A percentile compares a stretch with the other conserved stretches of the same genome.
phyloP scores from a whole-genome alignment of 495 filamentous ascomycete species.

The Aspergillus ellipticus region DNA sequence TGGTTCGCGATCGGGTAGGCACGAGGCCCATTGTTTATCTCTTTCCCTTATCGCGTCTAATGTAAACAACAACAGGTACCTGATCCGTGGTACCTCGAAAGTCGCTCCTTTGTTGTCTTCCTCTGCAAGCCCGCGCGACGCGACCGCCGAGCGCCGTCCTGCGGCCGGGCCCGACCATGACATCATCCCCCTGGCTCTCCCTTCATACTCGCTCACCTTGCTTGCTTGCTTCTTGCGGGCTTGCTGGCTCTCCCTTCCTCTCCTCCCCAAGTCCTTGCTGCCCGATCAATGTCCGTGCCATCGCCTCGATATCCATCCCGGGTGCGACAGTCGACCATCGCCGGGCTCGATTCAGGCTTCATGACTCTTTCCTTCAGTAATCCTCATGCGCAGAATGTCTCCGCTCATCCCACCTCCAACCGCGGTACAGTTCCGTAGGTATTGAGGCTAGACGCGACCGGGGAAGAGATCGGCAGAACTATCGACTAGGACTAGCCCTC shows the following conservation, averaged over 20 bases:
- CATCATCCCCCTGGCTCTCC: not conserved
- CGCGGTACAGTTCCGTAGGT: not conserved
- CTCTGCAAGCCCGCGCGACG: not conserved
- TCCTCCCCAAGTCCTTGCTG: not conserved
- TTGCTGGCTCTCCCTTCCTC: not conserved
- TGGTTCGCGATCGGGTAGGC: not conserved
- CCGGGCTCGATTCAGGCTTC: not conserved
- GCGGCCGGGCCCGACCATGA: not conserved
- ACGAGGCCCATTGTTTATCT: slow-evolving; percentile 1
- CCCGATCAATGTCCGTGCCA: not conserved
- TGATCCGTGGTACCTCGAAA: not conserved
- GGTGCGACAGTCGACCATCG: not conserved
- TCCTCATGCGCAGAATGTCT: not conserved
- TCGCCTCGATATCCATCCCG: not conserved
- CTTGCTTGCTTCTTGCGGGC: not conserved
- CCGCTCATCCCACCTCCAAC: not conserved
- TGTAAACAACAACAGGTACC: slow-evolving; percentile 1
- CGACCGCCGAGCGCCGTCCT: not conserved
- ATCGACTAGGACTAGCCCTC: not conserved
- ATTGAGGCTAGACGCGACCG: not conserved
- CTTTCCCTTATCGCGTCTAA: not conserved
- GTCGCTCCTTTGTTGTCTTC: not conserved
- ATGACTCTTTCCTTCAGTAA: not conserved
- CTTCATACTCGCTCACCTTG: not conserved
- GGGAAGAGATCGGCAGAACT: not conserved